These are phyloP conservation scores for Backusella parvicylindrica DNA, from an alignment of 192 early-diverging fungal species.

Conservation along the genomic window DNA sequence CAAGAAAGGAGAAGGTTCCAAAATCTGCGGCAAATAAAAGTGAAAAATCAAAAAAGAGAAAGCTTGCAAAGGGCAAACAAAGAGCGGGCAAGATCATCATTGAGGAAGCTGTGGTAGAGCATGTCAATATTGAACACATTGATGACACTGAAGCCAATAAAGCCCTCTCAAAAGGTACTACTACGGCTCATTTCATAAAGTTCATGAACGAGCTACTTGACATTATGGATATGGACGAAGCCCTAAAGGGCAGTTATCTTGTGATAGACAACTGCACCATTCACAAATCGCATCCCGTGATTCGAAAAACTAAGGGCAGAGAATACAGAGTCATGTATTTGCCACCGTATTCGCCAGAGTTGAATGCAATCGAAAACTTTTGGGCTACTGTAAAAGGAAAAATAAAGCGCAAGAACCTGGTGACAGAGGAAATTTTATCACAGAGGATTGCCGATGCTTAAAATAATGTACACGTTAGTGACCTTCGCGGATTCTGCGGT, in stretches of 20 bases:
- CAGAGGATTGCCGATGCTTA: no score
- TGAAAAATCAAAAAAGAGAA: no score
- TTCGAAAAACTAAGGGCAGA: not conserved
- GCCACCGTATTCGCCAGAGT: conserved; percentile 13
- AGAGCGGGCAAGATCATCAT: no score
- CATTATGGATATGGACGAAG: no score
- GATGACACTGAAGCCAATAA: not conserved
- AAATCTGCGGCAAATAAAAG: no score
- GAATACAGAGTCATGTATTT: conserved; percentile 13
- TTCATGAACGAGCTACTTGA: conserved; percentile 4
- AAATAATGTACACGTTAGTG: no score
- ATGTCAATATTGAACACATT: conserved; percentile 1
- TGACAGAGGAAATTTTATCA: no score
- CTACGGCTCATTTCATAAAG: conserved; percentile 11
- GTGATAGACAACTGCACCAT: conserved; percentile 1
- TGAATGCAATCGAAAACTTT: no score
- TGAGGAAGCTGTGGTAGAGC: not conserved
- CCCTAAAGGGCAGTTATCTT: not conserved
- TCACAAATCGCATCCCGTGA: conserved; percentile 2
- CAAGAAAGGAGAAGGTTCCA: no score
- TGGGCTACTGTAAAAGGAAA: conserved; percentile 2
- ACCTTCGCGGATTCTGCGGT: no score
- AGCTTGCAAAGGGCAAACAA: no score
- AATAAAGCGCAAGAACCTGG: not conserved
- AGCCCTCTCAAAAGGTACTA: no score